Evolutionary conservation across 768 basidiomycete species (phyloP).

Genomic region (Termitomyces eurrhizus): DNA sequence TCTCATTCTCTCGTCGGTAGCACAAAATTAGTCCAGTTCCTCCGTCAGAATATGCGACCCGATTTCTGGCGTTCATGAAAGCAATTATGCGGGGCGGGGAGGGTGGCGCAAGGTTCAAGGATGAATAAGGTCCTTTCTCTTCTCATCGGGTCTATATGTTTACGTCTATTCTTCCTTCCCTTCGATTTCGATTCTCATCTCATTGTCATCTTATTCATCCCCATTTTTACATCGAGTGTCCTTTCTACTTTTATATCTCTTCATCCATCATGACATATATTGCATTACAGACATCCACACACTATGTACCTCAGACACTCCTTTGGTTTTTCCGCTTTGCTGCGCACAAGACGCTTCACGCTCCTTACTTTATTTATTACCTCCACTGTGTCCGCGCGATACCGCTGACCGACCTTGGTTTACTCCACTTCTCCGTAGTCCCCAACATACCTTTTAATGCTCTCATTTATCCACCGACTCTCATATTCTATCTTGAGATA

Average conservation of each 20-base stretch:
- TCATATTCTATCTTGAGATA: neutral
- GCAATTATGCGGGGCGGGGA: constrained; percentile 82
- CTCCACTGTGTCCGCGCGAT: neutral
- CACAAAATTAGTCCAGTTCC: constrained; percentile 95
- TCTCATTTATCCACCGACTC: constrained; percentile 5
- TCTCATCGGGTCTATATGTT: neutral
- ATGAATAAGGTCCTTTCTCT: constrained; percentile 20
- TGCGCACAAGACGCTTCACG: constrained; percentile 9
- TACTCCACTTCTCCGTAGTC: neutral
- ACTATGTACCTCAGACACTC: constrained; percentile 9
- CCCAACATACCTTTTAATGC: constrained; percentile 6
- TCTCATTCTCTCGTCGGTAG: constrained; percentile 33
- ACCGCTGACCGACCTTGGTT: neutral
- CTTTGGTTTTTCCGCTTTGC: constrained; percentile 5
- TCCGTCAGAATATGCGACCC: constrained; percentile 80
- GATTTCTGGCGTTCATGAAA: constrained; percentile 87
- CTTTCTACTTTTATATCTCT: neutral
- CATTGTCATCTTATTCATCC: neutral
- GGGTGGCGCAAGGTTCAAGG: constrained; percentile 46
- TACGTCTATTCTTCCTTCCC: neutral
- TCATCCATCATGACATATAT: neutral
- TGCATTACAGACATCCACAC: neutral
- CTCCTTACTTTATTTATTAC: constrained; percentile 7
- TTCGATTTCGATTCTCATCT: neutral
- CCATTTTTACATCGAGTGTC: neutral